Evolutionary conservation across 495 filamentous ascomycete genomes (phyloP).

Genomic region (Usnea hakonensis): DNA sequence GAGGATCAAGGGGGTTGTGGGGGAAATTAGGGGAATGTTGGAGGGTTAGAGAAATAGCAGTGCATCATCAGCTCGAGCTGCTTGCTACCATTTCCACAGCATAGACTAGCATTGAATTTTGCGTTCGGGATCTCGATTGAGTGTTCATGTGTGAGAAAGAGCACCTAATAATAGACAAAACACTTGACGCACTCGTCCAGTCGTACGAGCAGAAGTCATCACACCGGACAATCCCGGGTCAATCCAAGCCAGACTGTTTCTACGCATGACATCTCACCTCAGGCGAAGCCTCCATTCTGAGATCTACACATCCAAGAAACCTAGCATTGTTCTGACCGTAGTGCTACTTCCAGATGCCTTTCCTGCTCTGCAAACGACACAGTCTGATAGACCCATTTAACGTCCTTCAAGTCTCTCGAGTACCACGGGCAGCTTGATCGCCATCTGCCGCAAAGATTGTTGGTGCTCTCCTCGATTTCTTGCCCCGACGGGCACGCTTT

Average conservation of each 20-base stretch:
- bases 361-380: not conserved
- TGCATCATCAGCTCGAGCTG: not conserved
- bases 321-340: not conserved
- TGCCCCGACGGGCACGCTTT: not conserved
- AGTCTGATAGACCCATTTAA: no score
- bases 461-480: not conserved
- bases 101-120: not conserved
- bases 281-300: not conserved
- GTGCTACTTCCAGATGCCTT: not conserved
- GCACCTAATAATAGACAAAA: not conserved
- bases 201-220: not conserved
- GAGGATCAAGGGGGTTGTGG: conserved; percentile 41
- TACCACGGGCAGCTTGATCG: not conserved
- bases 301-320: not conserved
- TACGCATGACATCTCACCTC: not conserved
- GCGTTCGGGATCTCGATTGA: not conserved
- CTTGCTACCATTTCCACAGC: not conserved
- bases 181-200: not conserved
- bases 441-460: not conserved
- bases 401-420: no score
- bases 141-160: not conserved
- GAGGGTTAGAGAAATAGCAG: not conserved
- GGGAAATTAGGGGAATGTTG: conserved; percentile 37
- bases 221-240: not conserved
- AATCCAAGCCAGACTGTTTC: not conserved